A percentile compares a stretch with the other conserved stretches of the same genome.
Conservation (phyloP, 1,284 basidiomycete species). For the Mycena sp. region DNA sequence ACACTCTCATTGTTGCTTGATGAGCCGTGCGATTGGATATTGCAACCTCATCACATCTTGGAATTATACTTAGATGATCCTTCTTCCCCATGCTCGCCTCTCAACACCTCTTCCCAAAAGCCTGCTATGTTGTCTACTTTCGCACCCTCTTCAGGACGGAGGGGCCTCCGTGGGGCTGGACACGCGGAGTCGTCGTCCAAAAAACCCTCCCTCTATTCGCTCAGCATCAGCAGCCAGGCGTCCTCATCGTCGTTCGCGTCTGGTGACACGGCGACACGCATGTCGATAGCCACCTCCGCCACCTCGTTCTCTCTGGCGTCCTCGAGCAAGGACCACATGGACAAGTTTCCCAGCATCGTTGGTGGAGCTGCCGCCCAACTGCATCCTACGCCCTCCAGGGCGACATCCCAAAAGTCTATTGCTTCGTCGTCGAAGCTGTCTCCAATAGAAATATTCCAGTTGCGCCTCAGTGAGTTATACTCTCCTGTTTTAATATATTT, state of each 20-base stretch:
- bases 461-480: constrained; percentile 9
- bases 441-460: constrained; percentile 5
- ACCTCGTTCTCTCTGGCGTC: neutral
- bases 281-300: constrained; percentile 1
- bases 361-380: neutral
- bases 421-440: neutral
- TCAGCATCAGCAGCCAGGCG: neutral
- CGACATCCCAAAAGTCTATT: neutral
- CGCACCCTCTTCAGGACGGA: constrained; percentile 6
- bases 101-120: neutral
- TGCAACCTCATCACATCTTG: too few species aligned
- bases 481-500: too few species aligned
- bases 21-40: too few species aligned
- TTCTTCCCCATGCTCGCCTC: neutral
- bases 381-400: neutral
- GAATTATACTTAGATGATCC: too few species aligned
- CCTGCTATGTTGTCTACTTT: constrained; percentile 6
- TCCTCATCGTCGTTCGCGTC: constrained; percentile 8
- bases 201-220: constrained; percentile 1
- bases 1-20: too few species aligned
- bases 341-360: neutral
- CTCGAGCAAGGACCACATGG: too few species aligned
- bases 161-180: constrained; percentile 6
- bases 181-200: neutral
- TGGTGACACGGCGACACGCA: neutral